A percentile compares a stretch with the other conserved stretches of the same genome.
phyloP scores from a whole-genome alignment of 805 yeast species.

The Ogataea saltuana region DNA sequence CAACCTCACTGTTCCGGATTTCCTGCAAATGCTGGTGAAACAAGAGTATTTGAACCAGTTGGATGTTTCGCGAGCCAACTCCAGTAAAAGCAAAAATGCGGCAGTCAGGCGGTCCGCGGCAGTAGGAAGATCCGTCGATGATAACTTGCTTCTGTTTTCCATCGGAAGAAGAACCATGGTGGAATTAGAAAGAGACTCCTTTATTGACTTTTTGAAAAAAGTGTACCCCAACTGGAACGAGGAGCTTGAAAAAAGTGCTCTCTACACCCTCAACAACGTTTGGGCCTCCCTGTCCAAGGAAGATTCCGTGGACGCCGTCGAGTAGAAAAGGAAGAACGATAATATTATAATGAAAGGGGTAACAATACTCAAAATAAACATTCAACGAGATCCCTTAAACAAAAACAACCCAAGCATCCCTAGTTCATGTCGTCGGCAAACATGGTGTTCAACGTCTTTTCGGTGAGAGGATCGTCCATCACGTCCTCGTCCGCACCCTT shows the following conservation, averaged over 20 bases:
- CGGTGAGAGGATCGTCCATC: constrained; percentile 71
- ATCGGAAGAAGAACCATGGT: constrained; percentile 33
- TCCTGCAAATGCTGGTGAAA: constrained; percentile 25
- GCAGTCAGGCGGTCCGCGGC: constrained; percentile 9
- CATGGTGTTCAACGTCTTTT: constrained; percentile 61
- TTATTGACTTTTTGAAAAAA: constrained; percentile 29
- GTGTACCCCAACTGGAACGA: constrained; percentile 34
- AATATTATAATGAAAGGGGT: too few species aligned
- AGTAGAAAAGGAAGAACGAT: too few species aligned
- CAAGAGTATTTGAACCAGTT: constrained; percentile 31
- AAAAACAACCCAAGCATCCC: too few species aligned
- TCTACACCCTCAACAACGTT: constrained; percentile 26
- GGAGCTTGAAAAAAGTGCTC: constrained; percentile 28
- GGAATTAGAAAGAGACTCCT: constrained; percentile 29
- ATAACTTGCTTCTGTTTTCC: constrained; percentile 26
- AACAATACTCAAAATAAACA: too few species aligned
- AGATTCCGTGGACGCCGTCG: neutral
- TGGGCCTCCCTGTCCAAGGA: constrained; percentile 16
- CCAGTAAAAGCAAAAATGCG: constrained; percentile 6
- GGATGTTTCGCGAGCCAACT: constrained; percentile 21
- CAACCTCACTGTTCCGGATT: constrained; percentile 24
- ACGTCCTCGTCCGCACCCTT: constrained; percentile 43
- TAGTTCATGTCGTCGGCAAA: constrained; percentile 44
- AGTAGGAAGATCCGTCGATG: constrained; percentile 23
- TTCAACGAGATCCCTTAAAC: too few species aligned